Evolutionary conservation across 768 basidiomycete genomes (phyloP), one percentile per base, ranked within the genome.

Genomic region (Psilocybe cubensis): DNA sequence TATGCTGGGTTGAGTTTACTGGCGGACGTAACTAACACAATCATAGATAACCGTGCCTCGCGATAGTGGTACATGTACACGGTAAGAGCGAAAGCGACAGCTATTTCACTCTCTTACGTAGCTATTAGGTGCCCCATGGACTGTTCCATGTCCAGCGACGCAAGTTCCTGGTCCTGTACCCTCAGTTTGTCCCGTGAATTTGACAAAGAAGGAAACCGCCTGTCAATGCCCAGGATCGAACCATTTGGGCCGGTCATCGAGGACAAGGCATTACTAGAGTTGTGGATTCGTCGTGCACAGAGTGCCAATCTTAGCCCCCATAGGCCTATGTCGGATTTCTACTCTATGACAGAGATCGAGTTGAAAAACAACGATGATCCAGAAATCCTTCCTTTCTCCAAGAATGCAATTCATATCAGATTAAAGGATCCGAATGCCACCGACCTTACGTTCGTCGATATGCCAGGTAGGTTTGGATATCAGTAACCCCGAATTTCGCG

Each of bases 61-160:
- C 28, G 86, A 86, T 40, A 82, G 81, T 41, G 84, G 84, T 20
- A 86, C 83, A 0, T 86, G 85, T 51, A 86, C 83, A 0, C 73
- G 83, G 85, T 81, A 57, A 45, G 45, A n/a, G n/a, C n/a, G n/a
- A n/a, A 24, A n/a, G 3, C 24, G 4, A n/a, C 53, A 38, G n/a
- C 11, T n/a, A n/a, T 38, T 38, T 38, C 12, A 12, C 20, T 1
- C 12, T 20, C 11, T 9, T 35, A 11, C 4, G 7, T 20, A 4
- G 12, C 31, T 9, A 24, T 4, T 20, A 83, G 83, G 48, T 84
- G 83, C 50, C 83, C 82, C 0, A 81, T 81, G 78, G 79, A 83
- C 56, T 82, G 80, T 54, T 75, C 75, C 0, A 77, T 84, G 76
- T 77, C 77, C 1, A 76, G 74, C 40, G 67, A 65, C 3, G 62